Conservation (phyloP, 2,329 filamentous ascomycete genomes). For the Colletotrichum eremochloae region DNA sequence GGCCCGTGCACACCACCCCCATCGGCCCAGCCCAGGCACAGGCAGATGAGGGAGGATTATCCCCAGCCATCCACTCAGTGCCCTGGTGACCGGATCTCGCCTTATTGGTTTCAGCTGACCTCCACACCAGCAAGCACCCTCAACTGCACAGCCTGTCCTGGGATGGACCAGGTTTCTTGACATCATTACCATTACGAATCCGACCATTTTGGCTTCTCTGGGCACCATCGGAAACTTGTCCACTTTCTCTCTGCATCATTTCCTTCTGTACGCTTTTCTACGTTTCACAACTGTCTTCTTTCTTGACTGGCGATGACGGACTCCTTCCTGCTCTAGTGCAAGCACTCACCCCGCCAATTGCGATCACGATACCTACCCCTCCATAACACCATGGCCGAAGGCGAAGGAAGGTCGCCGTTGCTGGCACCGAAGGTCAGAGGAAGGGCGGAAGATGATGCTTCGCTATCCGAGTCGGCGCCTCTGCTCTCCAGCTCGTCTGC, state of each 20-base stretch:
- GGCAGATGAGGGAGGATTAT: conserved; percentile 32
- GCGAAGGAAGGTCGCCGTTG: conserved; percentile 61
- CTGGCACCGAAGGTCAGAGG: conserved; percentile 53
- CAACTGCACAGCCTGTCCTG: conserved; percentile 29
- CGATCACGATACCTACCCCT: conserved; percentile 1
- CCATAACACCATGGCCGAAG: conserved; percentile 54
- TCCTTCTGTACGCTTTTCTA: conserved; percentile 20
- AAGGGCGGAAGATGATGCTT: conserved; percentile 45
- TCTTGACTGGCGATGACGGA: conserved; percentile 27
- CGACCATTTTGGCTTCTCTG: conserved; percentile 21
- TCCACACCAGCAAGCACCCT: conserved; percentile 17
- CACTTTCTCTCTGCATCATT: conserved; percentile 21
- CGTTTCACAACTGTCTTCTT: conserved; percentile 3
- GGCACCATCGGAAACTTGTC: conserved; percentile 29
- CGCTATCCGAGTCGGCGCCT: conserved; percentile 63
- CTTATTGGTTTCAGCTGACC: conserved; percentile 43
- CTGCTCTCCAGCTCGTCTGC: conserved; percentile 58
- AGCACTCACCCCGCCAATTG: conserved; percentile 12
- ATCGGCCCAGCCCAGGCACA: conserved; percentile 29
- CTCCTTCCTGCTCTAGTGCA: conserved; percentile 19
- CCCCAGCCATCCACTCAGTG: conserved; percentile 38
- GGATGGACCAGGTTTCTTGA: conserved; percentile 42
- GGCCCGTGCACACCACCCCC: conserved; percentile 27
- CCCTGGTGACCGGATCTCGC: conserved; percentile 38
- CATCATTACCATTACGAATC: conserved; percentile 43